Evolutionary conservation across 371 early-diverging fungal species (phyloP), one percentile per base, ranked within the genome.

Genomic region (Zopfochytrium polystomum): DNA sequence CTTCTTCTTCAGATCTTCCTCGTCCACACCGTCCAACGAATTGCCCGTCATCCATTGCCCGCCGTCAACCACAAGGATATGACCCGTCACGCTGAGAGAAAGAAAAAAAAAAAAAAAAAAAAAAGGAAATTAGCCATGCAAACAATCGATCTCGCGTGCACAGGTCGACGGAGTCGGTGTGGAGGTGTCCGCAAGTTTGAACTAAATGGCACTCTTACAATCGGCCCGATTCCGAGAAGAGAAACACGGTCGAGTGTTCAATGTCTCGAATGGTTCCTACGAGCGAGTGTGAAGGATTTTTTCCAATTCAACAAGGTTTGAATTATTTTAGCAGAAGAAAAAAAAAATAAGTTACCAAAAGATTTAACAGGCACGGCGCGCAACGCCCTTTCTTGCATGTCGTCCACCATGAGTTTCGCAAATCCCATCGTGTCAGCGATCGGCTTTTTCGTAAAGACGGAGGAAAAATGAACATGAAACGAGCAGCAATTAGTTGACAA

Each of bases 41-140:
- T 22, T 29, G 26, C 38, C 42, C 20, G 73, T 72, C 52, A 83
- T 53, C 85, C 86, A 85, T 49, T 80, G 71, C 25, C 83, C 87
- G 55, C 90, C 90, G 65, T 90, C 90, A 22, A 90, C 89, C 23
- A 88, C 83, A 53, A 89, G 53, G 7, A 82, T 80, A 9, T 75
- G 34, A 11, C 78, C 74, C 23, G 65, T 69, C 20, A 73, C 60
- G 20, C n/a, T n/a, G n/a, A n/a, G n/a, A n/a, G n/a, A n/a, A n/a
- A n/a, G n/a, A n/a, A n/a, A n/a, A n/a, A n/a, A n/a, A n/a, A n/a
- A n/a, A n/a, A n/a, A n/a, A n/a, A n/a, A n/a, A n/a, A n/a, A n/a
- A n/a, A n/a, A n/a, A n/a, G n/a, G n/a, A n/a, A n/a, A n/a, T n/a
- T n/a, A n/a, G n/a, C n/a, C n/a, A n/a, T n/a, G n/a, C n/a, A n/a